Percentiles rank a stretch among this genome's conserved stretches.
phyloP scores from a whole-genome alignment of 139 green algal species.

The Coelastrella sp. region DNA sequence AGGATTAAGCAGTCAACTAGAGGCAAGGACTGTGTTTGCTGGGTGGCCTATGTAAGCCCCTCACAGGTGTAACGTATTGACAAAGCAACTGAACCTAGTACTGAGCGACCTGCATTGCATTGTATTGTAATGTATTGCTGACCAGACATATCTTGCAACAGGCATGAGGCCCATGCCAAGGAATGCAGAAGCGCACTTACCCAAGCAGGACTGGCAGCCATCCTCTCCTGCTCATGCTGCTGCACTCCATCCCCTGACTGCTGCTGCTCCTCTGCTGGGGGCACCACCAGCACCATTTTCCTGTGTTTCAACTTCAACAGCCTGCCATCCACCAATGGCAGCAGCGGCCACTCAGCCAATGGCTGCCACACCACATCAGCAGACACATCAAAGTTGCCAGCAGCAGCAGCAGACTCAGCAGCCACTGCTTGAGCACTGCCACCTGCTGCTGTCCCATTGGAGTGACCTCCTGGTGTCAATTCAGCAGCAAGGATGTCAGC shows the following conservation, averaged over 20 bases:
- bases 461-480: not conserved
- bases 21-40: too few relatives aligned
- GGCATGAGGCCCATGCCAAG: not conserved
- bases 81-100: too few relatives aligned
- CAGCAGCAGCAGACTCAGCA: not conserved
- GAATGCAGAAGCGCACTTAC: not conserved
- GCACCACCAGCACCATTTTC: slow-evolving; percentile 52
- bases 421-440: not conserved
- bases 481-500: slow-evolving; percentile 1
- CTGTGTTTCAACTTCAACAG: slow-evolving; percentile 39
- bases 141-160: too few relatives aligned
- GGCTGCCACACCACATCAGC: slow-evolving; percentile 30
- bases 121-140: too few relatives aligned
- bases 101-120: too few relatives aligned
- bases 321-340: slow-evolving; percentile 47
- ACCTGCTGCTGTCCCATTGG: not conserved
- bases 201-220: not conserved
- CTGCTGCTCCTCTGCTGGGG: slow-evolving; percentile 25
- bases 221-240: not conserved
- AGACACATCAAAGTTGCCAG: not conserved
- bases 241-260: not conserved
- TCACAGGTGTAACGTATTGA: too few relatives aligned
- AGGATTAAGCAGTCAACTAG: too few relatives aligned
- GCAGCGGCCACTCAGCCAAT: slow-evolving; percentile 52
- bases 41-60: too few relatives aligned